Conservation (phyloP, 805 yeast species). For the Pichia cephalocereana region DNA sequence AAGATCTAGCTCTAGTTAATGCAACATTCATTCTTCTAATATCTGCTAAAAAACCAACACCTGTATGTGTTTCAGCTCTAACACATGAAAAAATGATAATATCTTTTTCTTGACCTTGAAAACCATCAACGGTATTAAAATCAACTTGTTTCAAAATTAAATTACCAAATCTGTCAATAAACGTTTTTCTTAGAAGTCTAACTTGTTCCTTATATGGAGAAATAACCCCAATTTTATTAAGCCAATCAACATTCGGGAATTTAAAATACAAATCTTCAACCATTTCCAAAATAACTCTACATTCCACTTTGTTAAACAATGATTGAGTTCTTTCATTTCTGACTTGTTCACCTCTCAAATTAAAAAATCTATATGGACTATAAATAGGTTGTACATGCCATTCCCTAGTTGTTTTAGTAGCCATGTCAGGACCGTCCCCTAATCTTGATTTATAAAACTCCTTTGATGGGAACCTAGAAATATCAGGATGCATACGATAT, state of each 20-base stretch:
- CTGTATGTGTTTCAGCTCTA: constrained; percentile 60
- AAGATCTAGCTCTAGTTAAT: constrained; percentile 82
- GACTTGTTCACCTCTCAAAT: constrained; percentile 50
- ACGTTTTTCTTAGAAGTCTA: constrained; percentile 43
- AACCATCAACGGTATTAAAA: constrained; percentile 95
- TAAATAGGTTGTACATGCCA: constrained; percentile 63
- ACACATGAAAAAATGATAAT: constrained; percentile 93
- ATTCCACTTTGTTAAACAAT: constrained; percentile 62
- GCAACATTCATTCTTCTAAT: constrained; percentile 96
- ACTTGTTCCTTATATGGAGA: constrained; percentile 95
- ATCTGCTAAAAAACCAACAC: constrained; percentile 87
- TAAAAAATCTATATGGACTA: constrained; percentile 73
- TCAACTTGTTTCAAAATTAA: constrained; percentile 59
- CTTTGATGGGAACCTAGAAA: constrained; percentile 75
- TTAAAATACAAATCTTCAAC: constrained; percentile 41
- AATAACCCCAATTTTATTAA: constrained; percentile 77
- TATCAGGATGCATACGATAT: constrained; percentile 95
- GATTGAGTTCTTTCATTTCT: constrained; percentile 62
- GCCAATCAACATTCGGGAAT: constrained; percentile 44
- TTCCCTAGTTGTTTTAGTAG: constrained; percentile 43
- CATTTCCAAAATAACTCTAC: constrained; percentile 61
- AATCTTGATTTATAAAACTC: constrained; percentile 71
- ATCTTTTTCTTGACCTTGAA: constrained; percentile 97
- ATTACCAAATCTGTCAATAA: constrained; percentile 53
- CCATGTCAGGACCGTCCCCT: constrained; percentile 74